Percentiles rank a stretch among this genome's conserved stretches.
Conservation (phyloP, 768 basidiomycete species). For the Agaricus sinodeliciosus region DNA sequence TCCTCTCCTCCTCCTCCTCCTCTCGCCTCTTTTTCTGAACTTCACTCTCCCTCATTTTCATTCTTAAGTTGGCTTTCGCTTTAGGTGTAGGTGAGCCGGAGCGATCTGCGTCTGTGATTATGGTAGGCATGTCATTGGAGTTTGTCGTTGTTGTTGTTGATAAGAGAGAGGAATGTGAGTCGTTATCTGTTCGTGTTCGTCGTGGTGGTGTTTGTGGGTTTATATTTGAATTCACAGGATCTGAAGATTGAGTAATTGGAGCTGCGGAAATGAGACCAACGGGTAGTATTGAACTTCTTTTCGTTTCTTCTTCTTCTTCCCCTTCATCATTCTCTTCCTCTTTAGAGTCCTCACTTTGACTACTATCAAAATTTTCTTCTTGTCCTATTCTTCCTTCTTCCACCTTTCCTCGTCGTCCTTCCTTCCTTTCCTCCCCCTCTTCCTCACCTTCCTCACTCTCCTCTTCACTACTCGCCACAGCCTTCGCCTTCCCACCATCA, state of each 20-base stretch:
- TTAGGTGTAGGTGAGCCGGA: slow-evolving; percentile 9
- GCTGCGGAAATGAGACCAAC: slow-evolving; percentile 3
- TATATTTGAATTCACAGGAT: no score
- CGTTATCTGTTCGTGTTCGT: not conserved
- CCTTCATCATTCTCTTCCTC: not conserved
- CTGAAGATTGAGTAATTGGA: not conserved
- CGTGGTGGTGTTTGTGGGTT: slow-evolving; percentile 2
- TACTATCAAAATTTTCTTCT: not conserved
- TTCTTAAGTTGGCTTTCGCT: not conserved
- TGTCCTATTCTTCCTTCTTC: no score
- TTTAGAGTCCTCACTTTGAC: not conserved
- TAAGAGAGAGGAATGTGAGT: no score
- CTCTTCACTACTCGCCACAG: not conserved
- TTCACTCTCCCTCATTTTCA: not conserved
- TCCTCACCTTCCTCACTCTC: slow-evolving; percentile 1
- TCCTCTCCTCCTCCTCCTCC: not conserved
- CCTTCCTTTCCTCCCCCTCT: not conserved
- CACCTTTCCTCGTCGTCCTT: not conserved
- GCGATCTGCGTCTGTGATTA: not conserved
- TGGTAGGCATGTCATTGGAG: no score
- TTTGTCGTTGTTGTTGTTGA: no score
- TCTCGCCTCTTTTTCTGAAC: not conserved
- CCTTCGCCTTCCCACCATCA: not conserved
- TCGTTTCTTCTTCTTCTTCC: not conserved
- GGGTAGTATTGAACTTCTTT: not conserved